Base-by-base conservation (phyloP, 2,329 filamentous ascomycete genomes). In the Chaetomium sp. region DNA sequence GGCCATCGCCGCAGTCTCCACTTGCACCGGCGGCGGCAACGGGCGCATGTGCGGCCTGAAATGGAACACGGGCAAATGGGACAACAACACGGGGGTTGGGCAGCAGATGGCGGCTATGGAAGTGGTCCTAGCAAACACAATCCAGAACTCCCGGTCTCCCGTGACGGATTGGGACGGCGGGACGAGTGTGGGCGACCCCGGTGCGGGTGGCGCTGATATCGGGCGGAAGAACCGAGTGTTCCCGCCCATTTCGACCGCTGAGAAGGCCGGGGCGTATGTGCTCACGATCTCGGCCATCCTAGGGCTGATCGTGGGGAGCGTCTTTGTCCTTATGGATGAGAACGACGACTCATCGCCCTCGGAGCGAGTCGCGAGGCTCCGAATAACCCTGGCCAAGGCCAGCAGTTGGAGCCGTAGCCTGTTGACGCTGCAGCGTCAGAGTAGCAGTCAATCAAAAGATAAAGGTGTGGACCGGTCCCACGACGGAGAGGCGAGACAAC, bases 51-150 rank as follows among this genome's bases (percentile, higher is more conserved):
- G 86, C 69, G 85, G 87, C 9, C 75, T 86, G 60, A 82, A 82
- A 65, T 90, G 87, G 86, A 82, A 60, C 77, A 80, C 63, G 78
- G 38, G 75, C 0, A 74, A 75, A 9, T 90, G 83, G 75, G 87
- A 90, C 72, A 84, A 85, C 27, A 80, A 79, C 1, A 82, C 80
- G 7, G 88, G 88, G 7, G 83, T 90, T 2, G 89, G 89, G 5
- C 87, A 90, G 74, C 87, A 90, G 75, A 91, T 91, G 88, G 82
- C 85, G 1, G 87, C 85, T 2, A 78, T 91, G 74, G 86, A 90
- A 71, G 80, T 89, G 10, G 82, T 89, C 7, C 81, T 90, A 54
- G 82, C 83, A 45, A 87, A 85, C 70, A 79, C 88, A 74, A 83
- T 89, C 57, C 70, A 79, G 42, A 67, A 80, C 7, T 76, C 77